Evolutionary conservation across 1,284 basidiomycete genomes (phyloP).

Genomic region (Cryptococcus hybrid): DNA sequence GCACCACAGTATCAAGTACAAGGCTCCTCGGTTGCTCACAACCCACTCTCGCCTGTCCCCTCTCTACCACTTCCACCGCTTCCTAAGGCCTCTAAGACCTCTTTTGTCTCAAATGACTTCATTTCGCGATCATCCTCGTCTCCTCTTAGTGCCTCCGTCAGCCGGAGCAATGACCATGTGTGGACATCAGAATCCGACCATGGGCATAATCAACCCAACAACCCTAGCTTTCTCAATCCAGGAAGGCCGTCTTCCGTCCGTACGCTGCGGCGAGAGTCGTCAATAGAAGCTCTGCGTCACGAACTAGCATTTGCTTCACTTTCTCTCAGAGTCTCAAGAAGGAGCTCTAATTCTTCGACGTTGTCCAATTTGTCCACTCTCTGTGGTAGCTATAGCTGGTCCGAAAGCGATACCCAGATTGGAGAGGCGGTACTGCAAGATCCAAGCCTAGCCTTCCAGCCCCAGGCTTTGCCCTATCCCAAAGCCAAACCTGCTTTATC

Average conservation of each 20-base stretch:
- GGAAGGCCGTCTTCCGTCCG: constrained; percentile 3
- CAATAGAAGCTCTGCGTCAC: constrained; percentile 8
- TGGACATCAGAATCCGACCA: constrained; percentile 12
- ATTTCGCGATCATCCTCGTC: background rate
- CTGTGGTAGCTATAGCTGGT: background rate
- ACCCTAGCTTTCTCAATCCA: background rate
- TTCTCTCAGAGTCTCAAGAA: constrained; percentile 1
- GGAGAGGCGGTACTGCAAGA: background rate
- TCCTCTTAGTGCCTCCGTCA: no score
- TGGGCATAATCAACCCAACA: no score
- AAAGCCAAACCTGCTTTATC: constrained; percentile 8
- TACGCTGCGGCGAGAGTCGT: constrained; percentile 10
- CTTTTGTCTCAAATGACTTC: constrained; percentile 3
- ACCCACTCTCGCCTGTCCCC: constrained; percentile 4
- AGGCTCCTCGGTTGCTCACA: background rate
- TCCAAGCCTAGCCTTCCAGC: constrained; percentile 8
- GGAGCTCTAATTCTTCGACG: constrained; percentile 4
- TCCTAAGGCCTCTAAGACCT: background rate
- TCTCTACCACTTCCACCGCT: constrained; percentile 8
- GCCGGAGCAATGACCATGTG: constrained; percentile 4
- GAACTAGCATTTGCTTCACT: constrained; percentile 4
- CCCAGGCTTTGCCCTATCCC: constrained; percentile 19
- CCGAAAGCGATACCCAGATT: background rate
- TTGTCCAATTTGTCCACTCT: constrained; percentile 3
- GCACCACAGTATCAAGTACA: no score